phyloP scores from a whole-genome alignment of 2,329 filamentous ascomycete species.

The Tolypocladium endophyticum region DNA sequence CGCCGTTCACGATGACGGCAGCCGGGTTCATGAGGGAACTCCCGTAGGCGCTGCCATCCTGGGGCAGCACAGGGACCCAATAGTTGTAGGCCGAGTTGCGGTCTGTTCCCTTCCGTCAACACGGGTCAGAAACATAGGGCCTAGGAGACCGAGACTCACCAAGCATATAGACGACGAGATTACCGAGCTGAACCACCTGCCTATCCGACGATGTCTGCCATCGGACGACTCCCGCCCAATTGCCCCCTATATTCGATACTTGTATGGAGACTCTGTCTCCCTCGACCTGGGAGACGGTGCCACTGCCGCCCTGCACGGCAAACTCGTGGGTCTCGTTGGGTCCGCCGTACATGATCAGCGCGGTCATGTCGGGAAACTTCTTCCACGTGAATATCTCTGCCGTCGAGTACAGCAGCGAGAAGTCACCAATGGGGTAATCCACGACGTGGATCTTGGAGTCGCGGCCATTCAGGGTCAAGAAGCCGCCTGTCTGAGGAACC shows the following conservation, averaged over 20 bases:
- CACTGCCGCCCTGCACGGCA: conserved; percentile 26
- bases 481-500: conserved; percentile 47
- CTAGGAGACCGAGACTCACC: conserved; percentile 11
- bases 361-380: conserved; percentile 45
- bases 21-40: conserved; percentile 22
- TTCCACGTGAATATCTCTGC: conserved; percentile 64
- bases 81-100: conserved; percentile 59
- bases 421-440: conserved; percentile 53
- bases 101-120: conserved; percentile 25
- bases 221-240: conserved; percentile 15
- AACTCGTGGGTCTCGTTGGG: conserved; percentile 53
- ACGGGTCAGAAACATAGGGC: not conserved
- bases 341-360: conserved; percentile 54
- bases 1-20: conserved; percentile 50
- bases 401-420: conserved; percentile 54
- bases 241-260: conserved; percentile 4
- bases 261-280: conserved; percentile 16
- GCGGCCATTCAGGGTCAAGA: conserved; percentile 46
- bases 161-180: conserved; percentile 31
- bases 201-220: conserved; percentile 19
- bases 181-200: conserved; percentile 19
- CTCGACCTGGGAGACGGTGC: conserved; percentile 9
- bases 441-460: conserved; percentile 60
- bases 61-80: conserved; percentile 50
- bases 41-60: conserved; percentile 18